Evolutionary conservation across 192 early-diverging fungal species (phyloP), one percentile per base, ranked within the genome.

Genomic region (Glomus cerebriforme): DNA sequence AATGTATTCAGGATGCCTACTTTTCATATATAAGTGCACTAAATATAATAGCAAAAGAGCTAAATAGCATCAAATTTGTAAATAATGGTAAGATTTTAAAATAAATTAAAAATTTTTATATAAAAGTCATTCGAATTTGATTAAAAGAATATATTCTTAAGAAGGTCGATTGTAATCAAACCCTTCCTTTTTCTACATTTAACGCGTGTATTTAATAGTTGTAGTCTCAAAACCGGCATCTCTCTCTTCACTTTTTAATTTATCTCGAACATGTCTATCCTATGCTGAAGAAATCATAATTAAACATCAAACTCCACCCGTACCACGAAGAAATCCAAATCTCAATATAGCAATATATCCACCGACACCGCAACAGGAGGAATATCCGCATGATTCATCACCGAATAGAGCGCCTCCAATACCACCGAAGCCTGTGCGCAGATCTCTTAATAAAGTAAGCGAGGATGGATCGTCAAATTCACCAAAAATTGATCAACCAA

Each of bases 51-150:
- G 62, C 87, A 6, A 75, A 83, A 45, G 81, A 87, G 37, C 79
- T 90, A 15, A 75, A 84, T 39, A 86, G 83, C 67, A 85, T 88
- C 69, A 88, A 88, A 79, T 90, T 90, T 74, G 82, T 90, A 71
- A 86, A 85, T 83, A 84, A 88, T 77, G 83, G 89, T 90, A 81
- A 82, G 84, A 83, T 45, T 34, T 26, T 6, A 47, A 5, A 24
- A 3, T 17, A n/a, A 67, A 45, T 78, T 63, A 77, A 78, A 45
- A 70, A 34, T 27, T 31, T 37, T 62, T 37, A 58, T 43, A 54
- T 81, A 65, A 77, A 43, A 43, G n/a, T 79, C 27, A 10, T 59
- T 22, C 13, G 24, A 22, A 58, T n/a, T 37, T 17, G 49, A 22
- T 54, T 5, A 54, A 49, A 49, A 22, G 10, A 39, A 39, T 39